Percentiles rank a stretch among this genome's conserved stretches.
Conservation (phyloP, 2,329 filamentous ascomycete species). For the Colletotrichum sp. region DNA sequence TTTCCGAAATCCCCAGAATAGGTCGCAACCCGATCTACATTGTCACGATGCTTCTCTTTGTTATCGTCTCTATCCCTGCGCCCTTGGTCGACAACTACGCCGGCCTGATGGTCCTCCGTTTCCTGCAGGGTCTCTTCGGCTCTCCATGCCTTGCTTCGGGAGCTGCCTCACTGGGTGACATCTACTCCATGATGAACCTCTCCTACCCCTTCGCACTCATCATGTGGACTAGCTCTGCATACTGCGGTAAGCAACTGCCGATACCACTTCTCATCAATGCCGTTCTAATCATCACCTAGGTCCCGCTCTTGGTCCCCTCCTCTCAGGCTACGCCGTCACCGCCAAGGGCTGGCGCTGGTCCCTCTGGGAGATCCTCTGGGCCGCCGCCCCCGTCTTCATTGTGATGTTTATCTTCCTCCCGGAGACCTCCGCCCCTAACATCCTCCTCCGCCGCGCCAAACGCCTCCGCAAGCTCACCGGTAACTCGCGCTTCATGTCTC, state of each 20-base stretch:
- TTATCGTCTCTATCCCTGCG: constrained; percentile 69
- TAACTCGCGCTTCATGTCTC: constrained; percentile 59
- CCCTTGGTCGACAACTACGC: constrained; percentile 67
- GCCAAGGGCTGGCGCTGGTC: constrained; percentile 69
- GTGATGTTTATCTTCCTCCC: constrained; percentile 67
- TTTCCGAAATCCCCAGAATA: constrained; percentile 70
- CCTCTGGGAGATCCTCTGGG: constrained; percentile 68
- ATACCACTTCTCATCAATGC: not conserved
- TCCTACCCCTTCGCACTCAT: constrained; percentile 58
- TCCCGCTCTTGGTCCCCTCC: constrained; percentile 63
- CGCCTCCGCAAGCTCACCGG: constrained; percentile 68
- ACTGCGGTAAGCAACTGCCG: constrained; percentile 27
- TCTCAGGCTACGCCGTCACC: constrained; percentile 65
- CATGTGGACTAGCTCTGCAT: constrained; percentile 57
- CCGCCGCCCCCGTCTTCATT: constrained; percentile 62
- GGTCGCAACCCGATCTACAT: constrained; percentile 74
- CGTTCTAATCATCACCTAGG: not conserved
- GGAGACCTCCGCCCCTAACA: constrained; percentile 65
- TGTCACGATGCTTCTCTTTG: constrained; percentile 70
- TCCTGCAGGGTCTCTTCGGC: constrained; percentile 71
- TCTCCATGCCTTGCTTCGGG: constrained; percentile 68
- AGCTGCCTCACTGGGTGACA: constrained; percentile 56
- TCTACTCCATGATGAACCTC: constrained; percentile 59
- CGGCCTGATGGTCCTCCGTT: constrained; percentile 68
- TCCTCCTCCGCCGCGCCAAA: constrained; percentile 64